Evolutionary conservation across 345 rosid species (phyloP).

Genomic region (Acer yangbiense): DNA sequence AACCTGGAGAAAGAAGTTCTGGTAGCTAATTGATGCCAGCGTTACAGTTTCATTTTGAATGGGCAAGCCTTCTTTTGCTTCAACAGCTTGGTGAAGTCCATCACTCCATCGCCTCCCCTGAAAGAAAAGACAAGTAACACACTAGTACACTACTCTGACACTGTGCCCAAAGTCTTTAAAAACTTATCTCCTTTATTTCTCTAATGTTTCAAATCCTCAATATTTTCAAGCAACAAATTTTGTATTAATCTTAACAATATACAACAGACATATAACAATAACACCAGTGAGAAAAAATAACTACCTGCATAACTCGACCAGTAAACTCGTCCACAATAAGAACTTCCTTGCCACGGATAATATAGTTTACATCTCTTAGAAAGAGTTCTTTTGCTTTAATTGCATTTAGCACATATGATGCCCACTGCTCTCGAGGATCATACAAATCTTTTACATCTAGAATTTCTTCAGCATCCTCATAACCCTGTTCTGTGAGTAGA

Average conservation of each 20-base stretch:
- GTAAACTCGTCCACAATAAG: constrained; percentile 97
- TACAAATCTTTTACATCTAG: constrained; percentile 87
- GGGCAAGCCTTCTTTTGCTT: constrained; percentile 96
- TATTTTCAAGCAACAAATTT: not conserved
- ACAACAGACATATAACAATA: not conserved
- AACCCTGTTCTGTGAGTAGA: constrained; percentile 94
- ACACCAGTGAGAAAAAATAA: constrained; percentile 11
- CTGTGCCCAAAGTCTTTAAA: not conserved
- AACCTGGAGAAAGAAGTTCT: constrained; percentile 98
- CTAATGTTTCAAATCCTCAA: not conserved
- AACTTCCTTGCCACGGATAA: constrained; percentile 91
- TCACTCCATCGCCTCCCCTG: constrained; percentile 99
- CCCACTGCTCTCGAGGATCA: constrained; percentile 99
- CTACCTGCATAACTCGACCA: constrained; percentile 99
- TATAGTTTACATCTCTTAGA: constrained; percentile 93
- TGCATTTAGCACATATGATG: constrained; percentile 86
- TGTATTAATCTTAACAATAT: not conserved
- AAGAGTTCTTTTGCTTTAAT: constrained; percentile 93
- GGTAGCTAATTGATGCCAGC: constrained; percentile 94
- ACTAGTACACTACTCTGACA: constrained; percentile 9
- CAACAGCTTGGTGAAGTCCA: constrained; percentile 99
- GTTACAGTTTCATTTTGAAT: constrained; percentile 97
- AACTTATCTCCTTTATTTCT: not conserved
- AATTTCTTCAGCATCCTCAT: constrained; percentile 96
- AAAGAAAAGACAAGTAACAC: constrained; percentile 19